Evolutionary conservation across 2,329 filamentous ascomycete genomes (phyloP).

Genomic region (Podosphaera aphanis): DNA sequence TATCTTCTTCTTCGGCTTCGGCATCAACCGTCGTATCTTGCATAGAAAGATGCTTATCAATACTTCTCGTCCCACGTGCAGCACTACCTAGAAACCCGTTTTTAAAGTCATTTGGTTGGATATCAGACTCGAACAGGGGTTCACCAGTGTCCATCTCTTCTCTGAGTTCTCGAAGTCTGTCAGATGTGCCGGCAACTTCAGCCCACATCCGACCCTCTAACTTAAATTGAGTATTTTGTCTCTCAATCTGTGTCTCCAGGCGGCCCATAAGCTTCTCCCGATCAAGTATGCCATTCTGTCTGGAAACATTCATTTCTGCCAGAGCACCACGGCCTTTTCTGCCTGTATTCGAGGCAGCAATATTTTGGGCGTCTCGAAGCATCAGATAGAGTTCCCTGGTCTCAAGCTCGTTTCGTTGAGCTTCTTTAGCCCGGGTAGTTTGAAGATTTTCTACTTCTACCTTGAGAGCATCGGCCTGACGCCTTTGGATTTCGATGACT

Average conservation of each 20-base stretch:
- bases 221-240: conserved; percentile 94
- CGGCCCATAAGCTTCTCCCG: conserved; percentile 81
- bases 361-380: conserved; percentile 90
- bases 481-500: conserved; percentile 69
- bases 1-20: conserved; percentile 25
- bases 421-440: conserved; percentile 64
- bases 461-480: conserved; percentile 72
- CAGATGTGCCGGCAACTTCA: conserved; percentile 61
- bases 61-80: conserved; percentile 32
- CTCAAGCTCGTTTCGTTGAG: conserved; percentile 86
- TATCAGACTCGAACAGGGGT: conserved; percentile 16
- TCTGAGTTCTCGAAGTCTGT: conserved; percentile 71
- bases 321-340: conserved; percentile 29
- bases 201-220: conserved; percentile 83
- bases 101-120: conserved; percentile 38
- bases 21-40: conserved; percentile 14
- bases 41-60: conserved; percentile 27
- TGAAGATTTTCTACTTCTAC: conserved; percentile 74
- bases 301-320: conserved; percentile 41
- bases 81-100: conserved; percentile 55
- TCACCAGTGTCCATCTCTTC: conserved; percentile 68
- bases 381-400: conserved; percentile 93
- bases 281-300: conserved; percentile 81
- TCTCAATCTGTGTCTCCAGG: conserved; percentile 81
- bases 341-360: conserved; percentile 62